These are phyloP conservation scores for Raphanus sativus DNA, from an alignment of 345 rosid genomes.

Conservation along the genomic window DNA sequence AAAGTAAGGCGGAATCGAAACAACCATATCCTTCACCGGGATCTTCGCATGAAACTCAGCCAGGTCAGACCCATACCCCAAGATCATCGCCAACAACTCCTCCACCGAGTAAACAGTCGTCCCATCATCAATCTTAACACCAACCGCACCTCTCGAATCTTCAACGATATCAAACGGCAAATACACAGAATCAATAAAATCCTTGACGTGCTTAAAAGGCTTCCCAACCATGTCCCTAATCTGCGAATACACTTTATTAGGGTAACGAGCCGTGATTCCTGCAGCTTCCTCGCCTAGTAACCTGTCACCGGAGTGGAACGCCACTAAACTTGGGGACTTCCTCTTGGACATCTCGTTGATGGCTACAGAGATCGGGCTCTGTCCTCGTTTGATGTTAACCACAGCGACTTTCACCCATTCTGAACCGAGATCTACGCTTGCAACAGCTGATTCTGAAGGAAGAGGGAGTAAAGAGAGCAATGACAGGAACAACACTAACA, in stretches of 20 bases:
- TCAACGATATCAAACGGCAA: slow-evolving; percentile 69
- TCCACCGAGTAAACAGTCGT: slow-evolving; percentile 58
- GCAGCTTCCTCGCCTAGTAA: slow-evolving; percentile 93
- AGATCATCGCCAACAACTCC: slow-evolving; percentile 84
- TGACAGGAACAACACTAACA: slow-evolving; percentile 42
- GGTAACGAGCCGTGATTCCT: slow-evolving; percentile 84
- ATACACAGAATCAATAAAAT: slow-evolving; percentile 60
- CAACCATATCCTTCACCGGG: slow-evolving; percentile 66
- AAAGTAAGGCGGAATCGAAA: slow-evolving; percentile 85
- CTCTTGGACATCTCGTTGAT: slow-evolving; percentile 99
- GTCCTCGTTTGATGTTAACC: slow-evolving; percentile 81
- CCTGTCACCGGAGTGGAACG: slow-evolving; percentile 70
- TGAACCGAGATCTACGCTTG: slow-evolving; percentile 95
- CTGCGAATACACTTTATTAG: slow-evolving; percentile 73
- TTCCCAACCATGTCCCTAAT: slow-evolving; percentile 88
- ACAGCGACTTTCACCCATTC: slow-evolving; percentile 94
- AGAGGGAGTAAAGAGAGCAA: slow-evolving; percentile 34
- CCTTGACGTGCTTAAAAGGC: slow-evolving; percentile 61
- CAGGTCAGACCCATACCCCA: slow-evolving; percentile 62
- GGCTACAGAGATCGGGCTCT: slow-evolving; percentile 83
- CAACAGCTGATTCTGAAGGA: slow-evolving; percentile 73
- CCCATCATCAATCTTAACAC: slow-evolving; percentile 56
- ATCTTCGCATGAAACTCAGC: slow-evolving; percentile 83
- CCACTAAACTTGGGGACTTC: slow-evolving; percentile 87
- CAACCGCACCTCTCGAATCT: slow-evolving; percentile 77